Evolutionary conservation across 75 land plant genomes (phyloP), one percentile per base, ranked within the genome.

Genomic region (Isoetes taiwanensis): DNA sequence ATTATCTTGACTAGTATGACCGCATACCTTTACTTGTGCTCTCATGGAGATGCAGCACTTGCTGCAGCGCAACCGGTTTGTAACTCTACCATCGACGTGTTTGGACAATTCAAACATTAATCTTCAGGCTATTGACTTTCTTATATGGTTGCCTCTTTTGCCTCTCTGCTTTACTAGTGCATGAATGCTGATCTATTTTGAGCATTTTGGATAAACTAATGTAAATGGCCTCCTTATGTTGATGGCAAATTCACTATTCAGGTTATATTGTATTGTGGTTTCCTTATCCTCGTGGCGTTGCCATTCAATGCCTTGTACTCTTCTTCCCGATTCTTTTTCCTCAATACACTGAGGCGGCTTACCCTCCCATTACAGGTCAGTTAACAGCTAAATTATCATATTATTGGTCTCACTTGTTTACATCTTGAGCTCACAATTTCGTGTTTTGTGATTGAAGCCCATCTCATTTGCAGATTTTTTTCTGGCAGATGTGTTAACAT

Each of bases 51-150:
- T 19, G 50, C 75, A 3, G 68, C 16, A 23, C 16, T 19, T 23
- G 6, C 4, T 23, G 50, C 50, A 19, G 50, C 50, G 25, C 50
- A 46, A 23, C 50, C 50, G 25, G 99, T 88, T 80, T 83, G 76
- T 46, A 46, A 46, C n/a, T n/a, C n/a, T n/a, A n/a, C n/a, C n/a
- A n/a, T 46, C 50, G 5, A 19, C 6, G 50, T 46, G 50, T 46
- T 19, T 46, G 25, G 25, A 19, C 50, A 5, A 19, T 4, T 5
- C n/a, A 37, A 9, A 9, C 39, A 9, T 37, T 37, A 14, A 14
- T 46, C 23, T 46, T 6, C 50, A 6, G 12, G 5, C 16, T 46
- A 46, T 19, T 23, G 25, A n/a, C 16, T 46, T 46, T n/a, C 12
- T 46, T n/a, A n/a, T n/a, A n/a, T n/a, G n/a, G 8, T 46, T n/a